Base-by-base conservation (phyloP, 2,329 filamentous ascomycete species). In the Tolypocladium guangdongense region DNA sequence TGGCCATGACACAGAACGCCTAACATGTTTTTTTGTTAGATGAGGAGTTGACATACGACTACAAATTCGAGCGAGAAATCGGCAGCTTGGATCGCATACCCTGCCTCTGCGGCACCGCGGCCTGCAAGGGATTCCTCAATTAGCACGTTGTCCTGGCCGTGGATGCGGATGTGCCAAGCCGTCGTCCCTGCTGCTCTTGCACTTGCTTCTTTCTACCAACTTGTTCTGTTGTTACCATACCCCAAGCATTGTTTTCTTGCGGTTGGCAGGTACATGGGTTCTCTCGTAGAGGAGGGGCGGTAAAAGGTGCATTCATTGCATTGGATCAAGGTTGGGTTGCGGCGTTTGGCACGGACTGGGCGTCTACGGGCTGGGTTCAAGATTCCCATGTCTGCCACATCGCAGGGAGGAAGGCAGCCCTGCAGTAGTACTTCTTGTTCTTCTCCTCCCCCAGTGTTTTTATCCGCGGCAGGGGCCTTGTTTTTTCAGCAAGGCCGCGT, bases 81-180 rank as follows among this genome's bases (percentile, higher is more conserved):
- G 90, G 90, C 64, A 95, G 90, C 62, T 82, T 90, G 58, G 93
- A 99, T 70, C 89, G 93, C 59, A 96, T 99, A 63, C 93, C 93
- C 50, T 99, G 93, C 76, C 84, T 99, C 50, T 99, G 93, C 71
- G 93, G 93, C 56, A 96, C 92, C 45, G 84, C 91, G 33, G 90
- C 90, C 49, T 99, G 93, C 77, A 99, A 99, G 78, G 93, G 93
- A 58, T 99, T 97, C 77, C 88, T 99, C 72, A 99, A 99, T 74
- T 99, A 78, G 82, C 35, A n/a, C 30, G 8, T n/a, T 16, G 7
- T 12, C 27, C 27, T 32, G 18, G 43, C 12, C 14, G 8, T n/a
- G 24, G 41, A 32, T 27, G 16, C 27, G 2, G 2, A 27, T 11
- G 43, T 32, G 7, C 2, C 27, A n/a, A 3, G 41, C 24, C 24